These are phyloP conservation scores for Fusarium nanum DNA, from an alignment of 2,329 filamentous ascomycete species.

Conservation along the genomic window DNA sequence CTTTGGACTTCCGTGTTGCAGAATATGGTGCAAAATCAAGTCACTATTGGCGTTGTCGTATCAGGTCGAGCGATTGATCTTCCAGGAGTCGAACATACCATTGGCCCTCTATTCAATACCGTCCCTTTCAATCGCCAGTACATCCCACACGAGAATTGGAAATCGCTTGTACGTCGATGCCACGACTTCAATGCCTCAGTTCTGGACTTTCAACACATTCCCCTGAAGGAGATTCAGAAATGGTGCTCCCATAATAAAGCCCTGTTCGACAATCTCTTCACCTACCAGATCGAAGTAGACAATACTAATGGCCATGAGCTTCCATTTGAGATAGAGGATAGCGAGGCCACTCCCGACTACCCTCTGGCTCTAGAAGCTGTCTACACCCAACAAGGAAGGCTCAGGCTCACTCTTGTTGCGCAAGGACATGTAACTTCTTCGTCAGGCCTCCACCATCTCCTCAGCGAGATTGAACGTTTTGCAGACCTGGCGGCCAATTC, in stretches of 20 bases:
- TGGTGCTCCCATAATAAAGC: constrained; percentile 73
- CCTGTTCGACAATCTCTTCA: constrained; percentile 84
- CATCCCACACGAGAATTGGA: constrained; percentile 64
- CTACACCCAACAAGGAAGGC: constrained; percentile 57
- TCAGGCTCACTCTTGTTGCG: constrained; percentile 71
- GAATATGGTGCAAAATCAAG: constrained; percentile 57
- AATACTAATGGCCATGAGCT: constrained; percentile 43
- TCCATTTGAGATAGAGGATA: constrained; percentile 67
- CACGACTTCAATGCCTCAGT: constrained; percentile 77
- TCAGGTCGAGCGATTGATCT: constrained; percentile 82
- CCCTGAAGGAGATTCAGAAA: constrained; percentile 82
- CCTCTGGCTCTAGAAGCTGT: constrained; percentile 82
- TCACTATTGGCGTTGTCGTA: constrained; percentile 78
- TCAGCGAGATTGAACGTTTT: constrained; percentile 54
- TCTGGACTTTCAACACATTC: constrained; percentile 77
- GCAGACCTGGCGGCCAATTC: constrained; percentile 23
- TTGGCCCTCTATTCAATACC: constrained; percentile 92
- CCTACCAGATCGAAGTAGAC: constrained; percentile 72
- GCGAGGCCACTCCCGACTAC: constrained; percentile 70
- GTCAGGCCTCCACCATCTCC: constrained; percentile 42
- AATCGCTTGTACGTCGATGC: constrained; percentile 69
- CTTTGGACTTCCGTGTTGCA: constrained; percentile 76
- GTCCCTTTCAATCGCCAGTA: constrained; percentile 74
- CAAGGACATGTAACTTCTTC: constrained; percentile 57
- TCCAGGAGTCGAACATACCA: constrained; percentile 71